Evolutionary conservation across 495 filamentous ascomycete species (phyloP).

Genomic region (Penicillium diatomitis): DNA sequence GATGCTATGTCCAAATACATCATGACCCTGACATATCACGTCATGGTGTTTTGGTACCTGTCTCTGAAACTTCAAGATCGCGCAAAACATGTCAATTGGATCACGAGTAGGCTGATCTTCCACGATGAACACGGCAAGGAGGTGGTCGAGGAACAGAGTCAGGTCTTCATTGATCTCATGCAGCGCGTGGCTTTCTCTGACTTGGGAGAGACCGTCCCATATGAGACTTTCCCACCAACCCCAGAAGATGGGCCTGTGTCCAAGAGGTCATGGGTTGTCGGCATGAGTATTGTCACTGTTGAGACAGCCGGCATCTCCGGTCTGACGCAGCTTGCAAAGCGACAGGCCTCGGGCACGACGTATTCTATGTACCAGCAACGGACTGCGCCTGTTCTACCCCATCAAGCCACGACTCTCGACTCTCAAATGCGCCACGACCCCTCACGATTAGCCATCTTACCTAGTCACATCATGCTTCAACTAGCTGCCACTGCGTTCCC

Average conservation of each 20-base stretch:
- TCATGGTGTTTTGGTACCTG: constrained; percentile 94
- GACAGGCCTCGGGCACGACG: constrained; percentile 77
- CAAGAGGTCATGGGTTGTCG: constrained; percentile 77
- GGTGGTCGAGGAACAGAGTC: constrained; percentile 80
- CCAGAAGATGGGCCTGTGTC: constrained; percentile 56
- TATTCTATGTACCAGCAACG: constrained; percentile 66
- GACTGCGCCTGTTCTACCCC: constrained; percentile 55
- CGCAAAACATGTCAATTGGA: constrained; percentile 77
- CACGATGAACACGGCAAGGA: constrained; percentile 64
- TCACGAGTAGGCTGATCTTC: constrained; percentile 73
- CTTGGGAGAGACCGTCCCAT: constrained; percentile 48
- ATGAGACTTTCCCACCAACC: constrained; percentile 48
- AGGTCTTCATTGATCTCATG: constrained; percentile 94
- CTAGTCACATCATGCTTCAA: constrained; percentile 79
- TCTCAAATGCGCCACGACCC: constrained; percentile 30
- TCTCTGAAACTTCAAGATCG: constrained; percentile 77
- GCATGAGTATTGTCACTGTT: constrained; percentile 78
- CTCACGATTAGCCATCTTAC: constrained; percentile 46
- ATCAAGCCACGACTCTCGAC: constrained; percentile 50
- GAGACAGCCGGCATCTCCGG: constrained; percentile 68
- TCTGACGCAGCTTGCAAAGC: constrained; percentile 69
- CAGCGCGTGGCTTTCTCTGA: constrained; percentile 83
- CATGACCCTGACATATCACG: constrained; percentile 84
- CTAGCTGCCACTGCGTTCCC: constrained; percentile 55
- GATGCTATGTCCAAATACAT: constrained; percentile 65